Evolutionary conservation across 2,329 filamentous ascomycete species (phyloP).

Genomic region (Dendryphion nanum): DNA sequence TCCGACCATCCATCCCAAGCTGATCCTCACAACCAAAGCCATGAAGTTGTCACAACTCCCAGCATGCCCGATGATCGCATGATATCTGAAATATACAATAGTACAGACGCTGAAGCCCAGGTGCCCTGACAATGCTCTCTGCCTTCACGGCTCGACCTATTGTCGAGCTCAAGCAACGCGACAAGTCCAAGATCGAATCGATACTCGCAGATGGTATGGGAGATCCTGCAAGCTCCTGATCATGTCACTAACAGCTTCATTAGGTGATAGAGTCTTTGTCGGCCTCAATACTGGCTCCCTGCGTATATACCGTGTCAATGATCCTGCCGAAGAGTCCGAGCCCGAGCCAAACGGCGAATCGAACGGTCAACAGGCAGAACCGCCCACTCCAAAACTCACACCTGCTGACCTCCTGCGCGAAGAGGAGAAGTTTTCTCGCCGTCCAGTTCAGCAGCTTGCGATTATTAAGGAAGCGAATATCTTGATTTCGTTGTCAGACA

Average conservation of each 20-base stretch:
- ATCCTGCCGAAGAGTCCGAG: slow-evolving; percentile 49
- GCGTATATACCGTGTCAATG: slow-evolving; percentile 88
- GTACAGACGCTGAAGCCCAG: too few species aligned
- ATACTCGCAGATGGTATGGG: slow-evolving; percentile 80
- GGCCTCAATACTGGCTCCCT: slow-evolving; percentile 87
- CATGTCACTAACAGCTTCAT: slow-evolving; percentile 15
- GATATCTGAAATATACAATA: too few species aligned
- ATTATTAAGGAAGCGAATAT: slow-evolving; percentile 94
- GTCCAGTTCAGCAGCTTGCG: slow-evolving; percentile 88
- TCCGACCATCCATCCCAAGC: too few species aligned
- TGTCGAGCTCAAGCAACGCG: slow-evolving; percentile 91
- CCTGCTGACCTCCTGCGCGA: slow-evolving; percentile 84
- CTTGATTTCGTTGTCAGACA: slow-evolving; percentile 87
- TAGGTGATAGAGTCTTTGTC: slow-evolving; percentile 86
- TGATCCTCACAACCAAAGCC: too few species aligned
- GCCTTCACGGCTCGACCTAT: slow-evolving; percentile 95
- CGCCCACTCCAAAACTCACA: slow-evolving; percentile 35
- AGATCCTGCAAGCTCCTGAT: slow-evolving; percentile 1
- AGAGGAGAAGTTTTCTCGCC: slow-evolving; percentile 88
- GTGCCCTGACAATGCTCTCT: slow-evolving; percentile 89
- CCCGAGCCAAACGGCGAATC: slow-evolving; percentile 21
- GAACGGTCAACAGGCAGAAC: slow-evolving; percentile 28
- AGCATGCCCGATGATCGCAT: too few species aligned
- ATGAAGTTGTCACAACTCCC: too few species aligned
- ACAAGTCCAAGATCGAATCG: slow-evolving; percentile 97